These are phyloP conservation scores for Boletus sp. DNA, from an alignment of 768 basidiomycete species.

Conservation along the genomic window DNA sequence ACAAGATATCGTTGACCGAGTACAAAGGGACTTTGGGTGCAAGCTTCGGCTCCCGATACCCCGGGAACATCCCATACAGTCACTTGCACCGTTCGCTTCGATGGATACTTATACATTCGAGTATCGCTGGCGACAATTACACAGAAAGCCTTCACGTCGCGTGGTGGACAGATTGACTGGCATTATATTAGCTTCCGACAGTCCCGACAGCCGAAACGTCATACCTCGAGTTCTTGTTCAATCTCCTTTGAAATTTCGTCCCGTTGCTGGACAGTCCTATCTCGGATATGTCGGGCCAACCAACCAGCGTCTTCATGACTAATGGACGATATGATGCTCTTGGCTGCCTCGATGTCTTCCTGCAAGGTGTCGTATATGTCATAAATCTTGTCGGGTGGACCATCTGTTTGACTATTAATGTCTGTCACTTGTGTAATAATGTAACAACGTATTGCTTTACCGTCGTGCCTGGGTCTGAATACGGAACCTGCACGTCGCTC, in stretches of 20 bases:
- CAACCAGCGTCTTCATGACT: conserved; percentile 53
- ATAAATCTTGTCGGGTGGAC: conserved; percentile 46
- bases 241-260: conserved; percentile 57
- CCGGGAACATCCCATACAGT: conserved; percentile 79
- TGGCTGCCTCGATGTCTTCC: conserved; percentile 51
- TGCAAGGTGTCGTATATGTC: conserved; percentile 57
- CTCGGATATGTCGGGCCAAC: conserved; percentile 52
- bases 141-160: conserved; percentile 73
- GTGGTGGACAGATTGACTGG: conserved; percentile 62
- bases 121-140: conserved; percentile 68
- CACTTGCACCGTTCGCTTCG: conserved; percentile 65
- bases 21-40: conserved; percentile 47
- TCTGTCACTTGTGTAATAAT: not conserved
- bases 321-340: conserved; percentile 40
- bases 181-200: conserved; percentile 4
- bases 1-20: conserved; percentile 70
- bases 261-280: conserved; percentile 46
- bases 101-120: conserved; percentile 46
- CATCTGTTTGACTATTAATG: conserved; percentile 13
- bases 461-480: conserved; percentile 41
- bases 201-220: conserved; percentile 15
- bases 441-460: conserved; percentile 22
- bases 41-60: conserved; percentile 49
- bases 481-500: conserved; percentile 52
- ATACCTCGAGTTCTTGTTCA: conserved; percentile 69